Conservation (phyloP, 345 rosid genomes). For the Excoecaria agallocha region DNA sequence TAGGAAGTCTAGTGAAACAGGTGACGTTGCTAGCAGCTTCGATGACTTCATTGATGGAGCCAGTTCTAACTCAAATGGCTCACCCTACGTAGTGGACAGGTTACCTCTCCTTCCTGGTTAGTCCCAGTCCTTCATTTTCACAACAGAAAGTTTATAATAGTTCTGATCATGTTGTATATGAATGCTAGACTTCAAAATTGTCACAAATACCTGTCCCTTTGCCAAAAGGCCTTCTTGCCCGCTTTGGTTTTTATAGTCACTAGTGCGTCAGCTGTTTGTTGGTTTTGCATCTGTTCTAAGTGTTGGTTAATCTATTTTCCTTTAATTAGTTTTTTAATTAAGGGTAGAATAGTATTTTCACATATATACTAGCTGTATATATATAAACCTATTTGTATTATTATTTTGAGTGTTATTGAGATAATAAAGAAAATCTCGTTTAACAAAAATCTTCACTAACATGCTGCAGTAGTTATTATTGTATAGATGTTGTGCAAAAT, state of each 20-base stretch:
- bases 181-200: neutral
- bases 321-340: no score
- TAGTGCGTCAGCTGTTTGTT: neutral
- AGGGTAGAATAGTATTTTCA: no score
- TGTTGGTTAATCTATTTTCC: no score
- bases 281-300: neutral
- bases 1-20: conserved; percentile 22
- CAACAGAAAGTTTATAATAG: neutral
- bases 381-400: no score
- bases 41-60: conserved; percentile 30
- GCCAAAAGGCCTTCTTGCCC: neutral
- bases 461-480: neutral
- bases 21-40: conserved; percentile 17
- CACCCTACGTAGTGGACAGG: conserved; percentile 33
- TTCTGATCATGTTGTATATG: conserved; percentile 1
- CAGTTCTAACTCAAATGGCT: conserved; percentile 37
- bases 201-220: neutral
- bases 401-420: no score
- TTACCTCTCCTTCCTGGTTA: conserved; percentile 61
- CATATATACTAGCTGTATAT: no score
- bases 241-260: neutral
- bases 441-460: no score
- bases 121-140: neutral
- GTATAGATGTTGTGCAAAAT: neutral
- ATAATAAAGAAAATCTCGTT: no score